Evolutionary conservation across 2,329 filamentous ascomycete genomes (phyloP).

Genomic region (Rachicladosporium sp.): DNA sequence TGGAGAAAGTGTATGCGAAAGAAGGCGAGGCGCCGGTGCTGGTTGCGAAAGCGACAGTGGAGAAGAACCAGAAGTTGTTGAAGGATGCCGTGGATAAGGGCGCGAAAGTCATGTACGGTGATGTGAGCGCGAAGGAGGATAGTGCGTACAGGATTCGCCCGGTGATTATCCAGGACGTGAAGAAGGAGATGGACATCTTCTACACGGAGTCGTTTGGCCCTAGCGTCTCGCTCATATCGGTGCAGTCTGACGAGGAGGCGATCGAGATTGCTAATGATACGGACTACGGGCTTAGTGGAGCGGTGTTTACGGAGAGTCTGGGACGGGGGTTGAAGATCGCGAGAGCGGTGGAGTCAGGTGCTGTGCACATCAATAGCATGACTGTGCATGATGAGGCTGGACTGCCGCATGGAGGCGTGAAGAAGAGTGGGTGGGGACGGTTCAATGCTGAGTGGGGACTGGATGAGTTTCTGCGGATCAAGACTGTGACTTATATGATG

Average conservation of each 20-base stretch:
- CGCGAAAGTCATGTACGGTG: conserved; percentile 44
- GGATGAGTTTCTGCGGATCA: conserved; percentile 33
- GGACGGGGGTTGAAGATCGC: conserved; percentile 31
- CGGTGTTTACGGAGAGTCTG: conserved; percentile 63
- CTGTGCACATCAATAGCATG: conserved; percentile 41
- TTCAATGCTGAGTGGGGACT: conserved; percentile 35
- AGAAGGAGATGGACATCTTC: conserved; percentile 62
- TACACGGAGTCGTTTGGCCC: conserved; percentile 68
- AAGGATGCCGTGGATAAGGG: conserved; percentile 45
- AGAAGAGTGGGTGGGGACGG: conserved; percentile 34
- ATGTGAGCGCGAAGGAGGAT: conserved; percentile 19
- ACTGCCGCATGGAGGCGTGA: conserved; percentile 38
- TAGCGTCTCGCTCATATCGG: conserved; percentile 52
- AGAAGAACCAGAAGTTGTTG: conserved; percentile 44
- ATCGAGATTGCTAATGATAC: conserved; percentile 67
- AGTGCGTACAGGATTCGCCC: conserved; percentile 41
- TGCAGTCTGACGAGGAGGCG: conserved; percentile 60
- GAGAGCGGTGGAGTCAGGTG: conserved; percentile 46
- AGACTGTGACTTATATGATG: conserved; percentile 18
- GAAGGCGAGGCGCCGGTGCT: conserved; percentile 33
- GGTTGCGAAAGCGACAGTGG: conserved; percentile 33
- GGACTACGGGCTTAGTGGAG: conserved; percentile 60
- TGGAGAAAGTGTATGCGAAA: conserved; percentile 36
- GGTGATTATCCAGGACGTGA: conserved; percentile 55
- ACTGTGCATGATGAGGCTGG: conserved; percentile 37